Base-by-base conservation (phyloP, 495 filamentous ascomycete species). In the Podospora australis region DNA sequence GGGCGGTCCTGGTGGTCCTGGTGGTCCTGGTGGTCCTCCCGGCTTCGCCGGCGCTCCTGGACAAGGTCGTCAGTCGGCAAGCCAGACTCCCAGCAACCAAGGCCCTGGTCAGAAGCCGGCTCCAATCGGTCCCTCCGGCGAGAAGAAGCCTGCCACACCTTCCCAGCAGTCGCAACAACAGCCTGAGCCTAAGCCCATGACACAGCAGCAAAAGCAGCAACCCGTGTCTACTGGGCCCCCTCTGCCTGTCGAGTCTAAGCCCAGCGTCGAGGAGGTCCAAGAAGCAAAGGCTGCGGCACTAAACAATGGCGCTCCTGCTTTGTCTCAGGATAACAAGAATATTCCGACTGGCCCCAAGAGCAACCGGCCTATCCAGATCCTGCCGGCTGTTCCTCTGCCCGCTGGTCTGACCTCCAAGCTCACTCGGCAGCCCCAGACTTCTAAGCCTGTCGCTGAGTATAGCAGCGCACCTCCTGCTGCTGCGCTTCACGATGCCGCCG, bases 201-300 rank as follows among this genome's bases (percentile, higher is more conserved):
- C 45, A 41, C 74, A 76, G 53, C 58, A 60, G 23, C 39, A 64
- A 13, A 51, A 62, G 44, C 62, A 69, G 28, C 42, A 49, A 14
- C 48, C 59, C 32, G 49, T 52, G 1, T 48, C 59, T 17, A 49
- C 61, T 3, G 79, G 78, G 6, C 81, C 83, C 11, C 70, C 70
- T 35, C 80, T 79, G 5, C 82, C 83, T 3, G 75, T 78, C 38
- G 83, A 86, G 53, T 81, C 83, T 19, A 89, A 87, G 56, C 82
- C 83, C 6, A 65, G 74, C 7, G 73, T 76, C 14, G 69, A 64
- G 19, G 78, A 78, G 48, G 70, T 78, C n/a, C n/a, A n/a, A n/a
- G n/a, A n/a, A n/a, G n/a, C n/a, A n/a, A 71, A 75, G 53, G 71
- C 68, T 25, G 64, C 78, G 29, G 70, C 69, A 6, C 68, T 72